phyloP scores from a whole-genome alignment of 352 stramenopile genomes.

The Aphanomyces stellatus region DNA sequence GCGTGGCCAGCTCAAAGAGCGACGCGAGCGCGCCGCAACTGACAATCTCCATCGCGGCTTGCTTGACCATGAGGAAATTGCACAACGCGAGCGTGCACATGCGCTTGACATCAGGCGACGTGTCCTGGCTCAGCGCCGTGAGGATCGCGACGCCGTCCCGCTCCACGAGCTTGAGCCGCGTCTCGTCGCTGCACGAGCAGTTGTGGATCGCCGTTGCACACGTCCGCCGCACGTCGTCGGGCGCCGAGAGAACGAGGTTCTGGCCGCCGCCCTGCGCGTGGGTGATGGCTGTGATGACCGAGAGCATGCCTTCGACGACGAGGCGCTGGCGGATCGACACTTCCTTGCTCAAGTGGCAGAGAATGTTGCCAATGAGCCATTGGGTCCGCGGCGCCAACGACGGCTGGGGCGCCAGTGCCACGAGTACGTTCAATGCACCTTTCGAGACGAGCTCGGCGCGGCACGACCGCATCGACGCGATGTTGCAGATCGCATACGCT shows the following conservation, averaged over 20 bases:
- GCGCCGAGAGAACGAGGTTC: neutral
- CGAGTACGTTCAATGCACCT: constrained; percentile 46
- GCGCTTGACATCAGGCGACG: constrained; percentile 41
- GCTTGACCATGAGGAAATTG: constrained; percentile 66
- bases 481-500: constrained; percentile 63
- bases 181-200: constrained; percentile 58
- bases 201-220: constrained; percentile 64
- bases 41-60: constrained; percentile 60
- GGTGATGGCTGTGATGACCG: constrained; percentile 34
- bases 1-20: constrained; percentile 54
- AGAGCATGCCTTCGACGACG: constrained; percentile 61
- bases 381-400: constrained; percentile 31
- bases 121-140: constrained; percentile 32
- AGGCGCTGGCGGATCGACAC: constrained; percentile 49
- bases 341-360: constrained; percentile 74
- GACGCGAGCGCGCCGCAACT: constrained; percentile 51
- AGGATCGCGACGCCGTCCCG: constrained; percentile 48
- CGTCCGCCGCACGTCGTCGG: constrained; percentile 29
- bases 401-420: constrained; percentile 28
- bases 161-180: constrained; percentile 55
- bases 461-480: constrained; percentile 48
- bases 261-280: constrained; percentile 3
- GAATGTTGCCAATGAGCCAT: constrained; percentile 39
- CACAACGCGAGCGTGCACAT: constrained; percentile 73
- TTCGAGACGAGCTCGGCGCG: constrained; percentile 64